Evolutionary conservation across 306 rosid species (phyloP).

Genomic region (Cicer bijugum): DNA sequence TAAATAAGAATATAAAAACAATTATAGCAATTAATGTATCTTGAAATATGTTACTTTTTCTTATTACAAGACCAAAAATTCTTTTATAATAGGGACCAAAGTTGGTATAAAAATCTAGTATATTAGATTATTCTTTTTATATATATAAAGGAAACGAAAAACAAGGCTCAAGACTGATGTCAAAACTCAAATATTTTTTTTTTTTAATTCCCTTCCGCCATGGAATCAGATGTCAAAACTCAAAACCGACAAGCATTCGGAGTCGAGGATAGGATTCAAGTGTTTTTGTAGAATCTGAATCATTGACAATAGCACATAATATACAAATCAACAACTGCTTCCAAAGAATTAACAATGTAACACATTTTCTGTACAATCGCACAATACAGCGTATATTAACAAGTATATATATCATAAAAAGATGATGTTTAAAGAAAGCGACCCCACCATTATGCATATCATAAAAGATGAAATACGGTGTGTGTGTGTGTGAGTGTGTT

Average conservation of each 20-base stretch:
- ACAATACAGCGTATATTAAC: conserved; percentile 20
- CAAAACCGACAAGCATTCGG: background rate
- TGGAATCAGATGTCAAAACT: background rate
- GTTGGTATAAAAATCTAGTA: too few relatives aligned
- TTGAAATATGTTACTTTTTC: too few relatives aligned
- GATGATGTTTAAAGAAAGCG: conserved; percentile 29
- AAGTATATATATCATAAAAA: conserved; percentile 44
- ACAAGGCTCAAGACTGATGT: too few relatives aligned
- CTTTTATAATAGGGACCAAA: too few relatives aligned
- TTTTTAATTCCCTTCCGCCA: background rate
- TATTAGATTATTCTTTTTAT: too few relatives aligned
- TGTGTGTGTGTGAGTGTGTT: background rate
- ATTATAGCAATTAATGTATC: too few relatives aligned
- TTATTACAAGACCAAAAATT: too few relatives aligned
- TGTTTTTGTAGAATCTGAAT: background rate
- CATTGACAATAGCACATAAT: background rate
- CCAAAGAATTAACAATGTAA: background rate
- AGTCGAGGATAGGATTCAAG: background rate
- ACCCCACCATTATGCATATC: conserved; percentile 42
- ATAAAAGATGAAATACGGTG: conserved; percentile 49
- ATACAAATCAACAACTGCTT: background rate
- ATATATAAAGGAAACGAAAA: background rate
- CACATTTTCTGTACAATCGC: conserved; percentile 28
- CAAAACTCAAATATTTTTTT: too few relatives aligned
- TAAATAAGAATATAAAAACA: too few relatives aligned